Conservation (phyloP, 306 rosid species). For the Neltuma alba region DNA sequence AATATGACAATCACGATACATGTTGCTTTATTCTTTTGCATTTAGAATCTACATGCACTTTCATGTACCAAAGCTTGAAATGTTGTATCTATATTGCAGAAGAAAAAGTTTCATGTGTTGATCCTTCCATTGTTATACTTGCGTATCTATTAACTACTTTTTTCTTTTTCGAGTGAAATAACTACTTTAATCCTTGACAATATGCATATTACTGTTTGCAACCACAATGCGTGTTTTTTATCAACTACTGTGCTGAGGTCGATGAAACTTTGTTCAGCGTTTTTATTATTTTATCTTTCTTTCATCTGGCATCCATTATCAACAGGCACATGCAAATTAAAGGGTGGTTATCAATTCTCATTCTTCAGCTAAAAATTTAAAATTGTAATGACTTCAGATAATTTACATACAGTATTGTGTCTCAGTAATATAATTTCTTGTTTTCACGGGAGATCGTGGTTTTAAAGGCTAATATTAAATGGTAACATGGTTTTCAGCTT, state of each 20-base stretch:
- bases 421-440: not conserved
- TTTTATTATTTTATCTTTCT: not conserved
- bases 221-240: not conserved
- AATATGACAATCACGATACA: not conserved
- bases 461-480: not conserved
- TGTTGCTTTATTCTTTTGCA: not conserved
- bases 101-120: not conserved
- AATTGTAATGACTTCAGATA: not conserved
- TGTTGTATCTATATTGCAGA: not conserved
- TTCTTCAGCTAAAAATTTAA: not conserved
- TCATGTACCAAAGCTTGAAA: not conserved
- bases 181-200: not conserved
- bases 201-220: not conserved
- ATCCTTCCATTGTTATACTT: not conserved
- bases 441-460: not conserved
- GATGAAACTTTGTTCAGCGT: not conserved
- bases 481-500: not conserved
- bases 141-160: not conserved
- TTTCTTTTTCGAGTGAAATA: too few relatives aligned
- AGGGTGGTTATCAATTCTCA: not conserved
- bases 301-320: not conserved
- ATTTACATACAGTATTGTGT: not conserved
- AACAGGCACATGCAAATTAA: not conserved
- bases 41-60: too few relatives aligned
- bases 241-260: not conserved